Evolutionary conservation across 2,329 filamentous ascomycete genomes (phyloP), one percentile per base, ranked within the genome.

Genomic region (Pyrenophora teres): DNA sequence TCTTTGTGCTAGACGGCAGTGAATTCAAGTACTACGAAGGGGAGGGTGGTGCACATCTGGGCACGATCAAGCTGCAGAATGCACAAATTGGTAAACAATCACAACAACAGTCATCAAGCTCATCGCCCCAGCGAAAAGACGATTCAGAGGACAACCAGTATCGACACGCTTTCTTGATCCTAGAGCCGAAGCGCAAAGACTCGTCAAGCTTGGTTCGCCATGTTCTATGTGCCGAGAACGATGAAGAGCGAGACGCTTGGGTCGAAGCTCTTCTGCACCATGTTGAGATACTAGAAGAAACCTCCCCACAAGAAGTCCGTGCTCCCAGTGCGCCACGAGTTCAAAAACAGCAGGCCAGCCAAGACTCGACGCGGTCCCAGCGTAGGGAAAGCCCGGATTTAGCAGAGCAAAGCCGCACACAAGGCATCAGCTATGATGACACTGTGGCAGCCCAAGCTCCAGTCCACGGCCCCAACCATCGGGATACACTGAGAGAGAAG

Each of bases 101-200:
- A 1, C 84, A 87, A 57, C 81, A 83, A 48, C 78, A 80, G 51
- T 69, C 27, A 3, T 30, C 70, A 16, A 80, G 80, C 46, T 81
- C 84, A 27, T 86, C 88, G 12, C 84, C 87, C 4, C 81, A 82
- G n/a, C 79, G 80, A 65, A 73, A 74, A 48, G 81, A 84, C 15
- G 91, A 95, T 38, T 92, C 96, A 47, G 77, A 85, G 40, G 94
- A 97, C 54, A 95, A 95, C 67, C 91, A 97, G 72, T 99, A 96
- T 71, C 88, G 94, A 5, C 94, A 99, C 75, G 94, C 94, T 0
- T 99, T 99, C 76, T 79, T 97, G 39, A 89, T 99, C 46, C 73
- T 97, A 45, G 94, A 99, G 69, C 93, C 93, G 1, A 99, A 99
- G 78, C 91, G 92, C 74, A 97, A 96, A 74, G 94, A 99, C 68